Percentiles rank a stretch among this genome's conserved stretches.
Conservation (phyloP, 306 rosid genomes). For the barrel medic (Medicago truncatula) region MtrunA17r5.0-ANR NC_053043.1:43451501-43452000, state of each 20-base stretch:
- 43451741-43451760: not conserved
- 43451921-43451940: not conserved
- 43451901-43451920: constrained; percentile 37
- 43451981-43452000: not conserved
- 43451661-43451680: not conserved
- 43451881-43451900: constrained; percentile 26
- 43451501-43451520: no score
- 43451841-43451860: constrained; percentile 22
- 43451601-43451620: no score
- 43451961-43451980: not conserved
- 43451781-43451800: constrained; percentile 10
- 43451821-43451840: constrained; percentile 6
- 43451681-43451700: not conserved
- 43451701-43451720: not conserved
- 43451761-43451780: not conserved
- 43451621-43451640: not conserved
- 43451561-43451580: no score
- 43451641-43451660: not conserved
- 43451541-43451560: no score
- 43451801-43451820: constrained; percentile 32
- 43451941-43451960: not conserved
- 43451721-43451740: not conserved
- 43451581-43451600: not conserved
- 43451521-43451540: no score
- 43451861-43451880: not conserved